Evolutionary conservation across 352 stramenopile species (phyloP).

Genomic region (Phytopythium ostracodes): DNA sequence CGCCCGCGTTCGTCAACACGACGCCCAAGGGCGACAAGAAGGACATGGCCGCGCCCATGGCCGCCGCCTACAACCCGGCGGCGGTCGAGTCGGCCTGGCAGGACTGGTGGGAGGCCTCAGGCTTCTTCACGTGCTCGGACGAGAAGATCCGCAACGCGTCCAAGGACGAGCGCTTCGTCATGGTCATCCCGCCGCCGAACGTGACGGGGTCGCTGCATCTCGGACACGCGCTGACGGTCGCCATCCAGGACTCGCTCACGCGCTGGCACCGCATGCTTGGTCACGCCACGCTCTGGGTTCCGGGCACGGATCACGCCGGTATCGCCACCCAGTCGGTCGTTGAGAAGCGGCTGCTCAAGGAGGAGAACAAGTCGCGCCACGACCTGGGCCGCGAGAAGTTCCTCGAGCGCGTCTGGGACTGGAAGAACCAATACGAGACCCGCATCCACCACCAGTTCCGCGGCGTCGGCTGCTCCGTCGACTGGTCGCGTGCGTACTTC

Average conservation of each 20-base stretch:
- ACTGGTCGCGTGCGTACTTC: constrained; percentile 98
- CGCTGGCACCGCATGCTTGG: constrained; percentile 98
- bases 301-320: constrained; percentile 97
- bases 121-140: constrained; percentile 95
- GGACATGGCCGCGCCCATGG: constrained; percentile 89
- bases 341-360: constrained; percentile 85
- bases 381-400: constrained; percentile 93
- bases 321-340: constrained; percentile 97
- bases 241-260: constrained; percentile 96
- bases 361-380: constrained; percentile 77
- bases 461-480: constrained; percentile 93
- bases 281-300: constrained; percentile 96
- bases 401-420: constrained; percentile 94
- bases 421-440: constrained; percentile 93
- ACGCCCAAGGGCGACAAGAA: constrained; percentile 96
- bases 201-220: constrained; percentile 94
- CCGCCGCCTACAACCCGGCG: constrained; percentile 92
- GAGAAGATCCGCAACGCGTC: constrained; percentile 71
- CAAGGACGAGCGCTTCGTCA: constrained; percentile 93
- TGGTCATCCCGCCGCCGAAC: constrained; percentile 92
- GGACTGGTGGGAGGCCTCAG: constrained; percentile 96
- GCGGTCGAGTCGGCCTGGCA: constrained; percentile 98
- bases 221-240: constrained; percentile 98
- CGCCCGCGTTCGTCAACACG: constrained; percentile 85
- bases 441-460: constrained; percentile 87